Evolutionary conservation across 2,329 filamentous ascomycete species (phyloP).

Genomic region (Penicillium sp.): DNA sequence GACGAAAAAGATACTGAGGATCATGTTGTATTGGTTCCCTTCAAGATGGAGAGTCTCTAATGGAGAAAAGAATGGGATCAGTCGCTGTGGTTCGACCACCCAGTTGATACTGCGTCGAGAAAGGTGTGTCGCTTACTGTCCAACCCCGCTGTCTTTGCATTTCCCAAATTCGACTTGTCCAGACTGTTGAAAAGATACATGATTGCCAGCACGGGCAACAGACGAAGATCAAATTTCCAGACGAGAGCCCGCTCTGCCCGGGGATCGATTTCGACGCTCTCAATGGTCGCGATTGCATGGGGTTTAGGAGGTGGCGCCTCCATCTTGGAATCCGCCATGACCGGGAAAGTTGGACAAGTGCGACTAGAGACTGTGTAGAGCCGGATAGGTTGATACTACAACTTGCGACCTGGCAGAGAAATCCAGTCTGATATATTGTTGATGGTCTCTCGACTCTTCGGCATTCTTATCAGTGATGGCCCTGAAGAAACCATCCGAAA

Average conservation of each 20-base stretch:
- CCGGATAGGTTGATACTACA: too few species aligned
- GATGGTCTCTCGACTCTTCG: too few species aligned
- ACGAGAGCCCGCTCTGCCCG: constrained; percentile 40
- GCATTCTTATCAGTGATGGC: too few species aligned
- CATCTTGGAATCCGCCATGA: constrained; percentile 5
- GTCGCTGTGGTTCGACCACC: too few species aligned
- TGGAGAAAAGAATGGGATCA: neutral
- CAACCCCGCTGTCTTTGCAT: constrained; percentile 24
- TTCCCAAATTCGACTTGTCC: constrained; percentile 38
- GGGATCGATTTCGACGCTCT: constrained; percentile 29
- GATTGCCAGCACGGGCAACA: constrained; percentile 49
- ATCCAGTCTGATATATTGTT: too few species aligned
- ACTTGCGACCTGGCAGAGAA: too few species aligned
- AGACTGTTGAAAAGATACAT: constrained; percentile 51
- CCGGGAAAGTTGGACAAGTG: neutral
- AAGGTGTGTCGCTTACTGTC: constrained; percentile 7
- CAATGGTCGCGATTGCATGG: constrained; percentile 10
- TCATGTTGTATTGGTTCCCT: constrained; percentile 23
- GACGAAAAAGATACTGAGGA: constrained; percentile 25
- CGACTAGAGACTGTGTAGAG: too few species aligned
- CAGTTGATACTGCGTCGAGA: too few species aligned
- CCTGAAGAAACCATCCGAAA: neutral
- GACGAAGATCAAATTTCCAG: constrained; percentile 43
- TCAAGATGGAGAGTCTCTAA: constrained; percentile 19
- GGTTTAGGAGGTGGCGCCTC: constrained; percentile 5